Conservation (phyloP, 768 basidiomycete species). For the Podaxis sp. region DNA sequence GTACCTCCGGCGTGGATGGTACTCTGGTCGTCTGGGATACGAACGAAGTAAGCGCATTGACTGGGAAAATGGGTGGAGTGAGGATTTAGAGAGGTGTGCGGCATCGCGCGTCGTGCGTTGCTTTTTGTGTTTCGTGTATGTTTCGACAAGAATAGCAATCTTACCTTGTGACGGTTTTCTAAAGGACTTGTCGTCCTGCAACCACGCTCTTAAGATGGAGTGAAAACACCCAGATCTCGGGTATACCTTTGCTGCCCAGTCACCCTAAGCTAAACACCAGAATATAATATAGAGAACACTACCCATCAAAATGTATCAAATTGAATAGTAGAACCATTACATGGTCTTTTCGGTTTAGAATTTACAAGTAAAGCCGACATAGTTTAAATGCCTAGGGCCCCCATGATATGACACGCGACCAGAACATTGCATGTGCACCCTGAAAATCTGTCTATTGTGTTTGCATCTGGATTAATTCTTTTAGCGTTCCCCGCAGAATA, state of each 20-base stretch:
- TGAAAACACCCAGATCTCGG: neutral
- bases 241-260: neutral
- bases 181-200: neutral
- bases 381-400: neutral
- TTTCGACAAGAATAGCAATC: neutral
- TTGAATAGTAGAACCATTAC: neutral
- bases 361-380: neutral
- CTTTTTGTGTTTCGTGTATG: neutral
- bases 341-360: neutral
- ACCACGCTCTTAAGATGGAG: neutral
- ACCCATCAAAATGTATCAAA: neutral
- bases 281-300: no score
- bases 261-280: neutral
- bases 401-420: neutral
- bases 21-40: conserved; percentile 89
- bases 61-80: conserved; percentile 47
- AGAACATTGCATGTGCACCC: neutral
- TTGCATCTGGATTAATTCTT: neutral
- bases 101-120: neutral
- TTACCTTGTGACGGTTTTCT: neutral
- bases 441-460: neutral
- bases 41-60: conserved; percentile 52
- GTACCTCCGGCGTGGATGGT: conserved; percentile 93
- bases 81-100: conserved; percentile 6
- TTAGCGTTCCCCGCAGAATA: neutral